Evolutionary conservation across 495 filamentous ascomycete genomes (phyloP), one percentile per base, ranked within the genome.

Genomic region (Aspergillus hancockii): DNA sequence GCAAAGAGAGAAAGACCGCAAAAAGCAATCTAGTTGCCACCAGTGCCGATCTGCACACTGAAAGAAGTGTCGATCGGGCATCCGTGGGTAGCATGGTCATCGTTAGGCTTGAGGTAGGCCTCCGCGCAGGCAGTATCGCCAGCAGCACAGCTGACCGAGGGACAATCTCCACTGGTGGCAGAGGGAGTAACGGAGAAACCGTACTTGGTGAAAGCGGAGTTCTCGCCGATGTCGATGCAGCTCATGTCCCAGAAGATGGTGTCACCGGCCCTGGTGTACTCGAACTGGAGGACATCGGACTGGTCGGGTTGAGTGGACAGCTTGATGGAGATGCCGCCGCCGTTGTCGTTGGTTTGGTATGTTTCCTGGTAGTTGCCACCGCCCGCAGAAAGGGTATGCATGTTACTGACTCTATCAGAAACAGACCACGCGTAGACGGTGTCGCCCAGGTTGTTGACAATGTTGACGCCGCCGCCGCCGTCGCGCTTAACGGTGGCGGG

Each of bases 311-410:
- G 58, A 62, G 72, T 74, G 49, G 77, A 75, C 54, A 79, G 64
- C 74, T 79, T 79, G 72, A 79, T 75, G 43, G 75, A 78, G 62
- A 78, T 67, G 57, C 75, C 77, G 38, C 77, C 77, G 49, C 75
- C 77, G 61, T 77, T 68, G 64, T 68, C 43, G 71, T 77, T 77
- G 63, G 57, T 67, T 58, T 60, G 63, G 71, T 71, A 79, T 41
- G 51, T 51, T 50, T 77, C 71, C 43, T 52, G 58, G 69, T 73
- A 73, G 65, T 55, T 62, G 21, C 71, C 74, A 51, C 75, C 74
- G 52, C 64, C 66, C 38, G 67, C 63, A 63, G 58, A 65, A 49
- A 79, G 64, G 61, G 75, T 77, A 38, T 75, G 50, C 77, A 78
- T 78, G 55, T 55, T 25, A 54, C 73, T 68, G 47, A 69, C 60